Evolutionary conservation across 2,329 filamentous ascomycete genomes (phyloP).

Genomic region (Rhinocladiella mackenziei): DNA sequence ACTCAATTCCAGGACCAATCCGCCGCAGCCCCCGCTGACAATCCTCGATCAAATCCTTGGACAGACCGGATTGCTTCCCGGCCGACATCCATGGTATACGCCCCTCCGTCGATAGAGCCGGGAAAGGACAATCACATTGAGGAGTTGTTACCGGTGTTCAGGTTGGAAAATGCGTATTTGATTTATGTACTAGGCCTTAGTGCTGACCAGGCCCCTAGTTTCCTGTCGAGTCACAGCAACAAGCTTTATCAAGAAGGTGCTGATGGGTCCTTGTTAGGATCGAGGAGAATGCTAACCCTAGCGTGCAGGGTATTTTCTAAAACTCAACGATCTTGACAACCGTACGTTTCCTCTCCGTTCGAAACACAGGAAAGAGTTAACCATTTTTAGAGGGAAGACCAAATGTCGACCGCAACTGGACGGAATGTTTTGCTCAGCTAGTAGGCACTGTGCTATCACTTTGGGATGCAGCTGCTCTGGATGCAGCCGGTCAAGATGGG

Average conservation of each 20-base stretch:
- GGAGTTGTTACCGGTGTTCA: constrained; percentile 91
- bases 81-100: constrained; percentile 26
- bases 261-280: constrained; percentile 3
- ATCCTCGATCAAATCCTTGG: constrained; percentile 15
- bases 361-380: background rate
- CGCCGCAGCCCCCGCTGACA: constrained; percentile 13
- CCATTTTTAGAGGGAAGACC: constrained; percentile 69
- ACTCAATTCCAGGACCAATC: constrained; percentile 16
- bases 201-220: constrained; percentile 36
- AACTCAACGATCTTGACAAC: constrained; percentile 89
- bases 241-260: constrained; percentile 87
- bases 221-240: constrained; percentile 90
- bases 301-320: constrained; percentile 72
- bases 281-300: constrained; percentile 8
- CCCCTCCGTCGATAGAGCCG: constrained; percentile 77
- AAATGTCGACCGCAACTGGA: constrained; percentile 83
- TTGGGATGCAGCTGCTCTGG: constrained; percentile 91
- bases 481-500: constrained; percentile 77
- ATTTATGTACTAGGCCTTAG: constrained; percentile 2
- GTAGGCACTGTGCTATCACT: constrained; percentile 91
- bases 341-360: constrained; percentile 56
- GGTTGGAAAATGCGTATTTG: constrained; percentile 31
- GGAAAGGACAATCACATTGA: constrained; percentile 74
- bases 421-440: constrained; percentile 93
- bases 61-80: constrained; percentile 19